A percentile compares a stretch with the other conserved stretches of the same genome.
These are phyloP conservation scores for Paramecium primaurelia DNA, from an alignment of 73 alveolate species.

Conservation along the genomic window DNA sequence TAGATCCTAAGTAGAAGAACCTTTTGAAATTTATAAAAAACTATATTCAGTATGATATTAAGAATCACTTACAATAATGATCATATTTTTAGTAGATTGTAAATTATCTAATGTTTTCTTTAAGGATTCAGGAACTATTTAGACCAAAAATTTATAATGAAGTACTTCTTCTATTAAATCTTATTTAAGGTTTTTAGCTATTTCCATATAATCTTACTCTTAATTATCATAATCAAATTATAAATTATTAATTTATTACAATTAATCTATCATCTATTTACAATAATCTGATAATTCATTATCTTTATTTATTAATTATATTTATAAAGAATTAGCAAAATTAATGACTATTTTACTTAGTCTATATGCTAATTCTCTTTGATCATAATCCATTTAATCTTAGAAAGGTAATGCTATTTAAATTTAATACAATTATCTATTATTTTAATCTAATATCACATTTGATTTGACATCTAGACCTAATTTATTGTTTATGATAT, in stretches of 20 bases:
- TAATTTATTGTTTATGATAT: neutral
- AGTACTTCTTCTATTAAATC: neutral
- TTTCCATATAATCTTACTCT: neutral
- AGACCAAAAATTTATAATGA: neutral
- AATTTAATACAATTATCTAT: neutral
- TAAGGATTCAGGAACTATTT: neutral
- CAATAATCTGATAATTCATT: neutral
- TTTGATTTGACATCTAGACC: neutral
- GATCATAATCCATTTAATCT: conserved; percentile 13
- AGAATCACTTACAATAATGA: neutral
- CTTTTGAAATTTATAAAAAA: neutral
- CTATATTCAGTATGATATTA: neutral
- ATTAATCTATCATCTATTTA: neutral
- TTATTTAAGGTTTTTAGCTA: neutral
- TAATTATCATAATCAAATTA: neutral
- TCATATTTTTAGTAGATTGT: neutral
- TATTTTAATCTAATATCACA: neutral
- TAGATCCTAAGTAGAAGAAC: neutral
- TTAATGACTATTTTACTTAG: neutral
- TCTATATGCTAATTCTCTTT: conserved; percentile 41
- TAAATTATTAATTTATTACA: neutral
- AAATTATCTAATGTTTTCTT: neutral
- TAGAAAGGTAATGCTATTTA: neutral
- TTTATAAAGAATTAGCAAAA: neutral
- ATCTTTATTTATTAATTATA: neutral